Conservation (phyloP, 2,329 filamentous ascomycete genomes). For the Epichloe hybrida region DNA sequence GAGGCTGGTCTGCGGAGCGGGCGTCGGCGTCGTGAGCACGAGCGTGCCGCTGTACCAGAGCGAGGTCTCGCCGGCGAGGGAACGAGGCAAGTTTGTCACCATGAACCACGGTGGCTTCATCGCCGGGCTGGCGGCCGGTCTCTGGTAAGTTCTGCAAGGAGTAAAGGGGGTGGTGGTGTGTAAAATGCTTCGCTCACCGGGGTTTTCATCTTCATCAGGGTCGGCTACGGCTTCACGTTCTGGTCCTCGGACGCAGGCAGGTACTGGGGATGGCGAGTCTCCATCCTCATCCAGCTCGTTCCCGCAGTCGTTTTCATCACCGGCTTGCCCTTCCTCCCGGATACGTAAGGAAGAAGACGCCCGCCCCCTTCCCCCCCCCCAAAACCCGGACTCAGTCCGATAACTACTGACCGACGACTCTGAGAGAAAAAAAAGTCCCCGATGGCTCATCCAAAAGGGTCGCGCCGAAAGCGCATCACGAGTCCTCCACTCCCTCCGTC, state of each 20-base stretch:
- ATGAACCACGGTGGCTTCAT: constrained; percentile 47
- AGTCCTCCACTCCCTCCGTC: constrained; percentile 35
- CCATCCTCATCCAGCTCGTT: constrained; percentile 36
- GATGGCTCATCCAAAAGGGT: constrained; percentile 43
- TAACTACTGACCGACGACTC: no score
- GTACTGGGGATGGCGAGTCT: constrained; percentile 38
- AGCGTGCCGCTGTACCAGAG: constrained; percentile 44
- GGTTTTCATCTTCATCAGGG: constrained; percentile 28
- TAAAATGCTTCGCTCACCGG: no score
- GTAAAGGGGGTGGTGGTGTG: no score
- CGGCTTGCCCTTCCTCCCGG: constrained; percentile 38
- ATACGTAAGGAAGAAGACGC: constrained; percentile 30
- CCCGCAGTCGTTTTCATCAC: constrained; percentile 35
- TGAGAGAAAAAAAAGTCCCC: constrained; percentile 22
- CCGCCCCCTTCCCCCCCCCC: no score
- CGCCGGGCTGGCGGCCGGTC: constrained; percentile 36
- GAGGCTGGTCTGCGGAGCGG: constrained; percentile 37
- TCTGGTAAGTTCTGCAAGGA: constrained; percentile 28
- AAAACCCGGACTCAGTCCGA: background rate
- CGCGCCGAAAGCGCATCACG: constrained; percentile 27
- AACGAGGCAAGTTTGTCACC: constrained; percentile 42
- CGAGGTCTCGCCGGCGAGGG: constrained; percentile 38
- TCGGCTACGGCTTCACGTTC: constrained; percentile 41
- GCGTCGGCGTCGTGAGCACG: constrained; percentile 41
- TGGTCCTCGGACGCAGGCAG: constrained; percentile 32